Evolutionary conservation across 176 grass and related monocot genomes (phyloP), one percentile per base, ranked within the genome.

Genomic region (Oryza glaberrima): DNA sequence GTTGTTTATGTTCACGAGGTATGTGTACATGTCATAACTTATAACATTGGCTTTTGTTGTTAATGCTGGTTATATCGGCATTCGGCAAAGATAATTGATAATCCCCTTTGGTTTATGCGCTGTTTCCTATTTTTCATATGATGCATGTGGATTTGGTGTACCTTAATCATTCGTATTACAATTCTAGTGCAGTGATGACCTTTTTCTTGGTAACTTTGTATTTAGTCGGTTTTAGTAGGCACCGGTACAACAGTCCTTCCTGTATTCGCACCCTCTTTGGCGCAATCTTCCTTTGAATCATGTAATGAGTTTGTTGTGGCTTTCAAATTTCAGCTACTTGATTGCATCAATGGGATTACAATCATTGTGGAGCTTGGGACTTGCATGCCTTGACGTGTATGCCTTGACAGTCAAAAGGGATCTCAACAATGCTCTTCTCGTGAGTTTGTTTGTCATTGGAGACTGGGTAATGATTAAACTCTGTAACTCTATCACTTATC

Each of bases 261-360:
- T 48, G 68, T 34, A 43, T 8, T 46, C 40, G 1, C 9, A 54
- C 20, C 19, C 8, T 75, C 58, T 79, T 7, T 88, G 14, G 13
- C 5, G 9, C 36, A 46, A 17, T 0, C 7, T 0, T 26, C 73
- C 46, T 75, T 54, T 44, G 11, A 67, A 54, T 70, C 47, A 7
- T 79, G 14, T 75, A 35, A 78, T 34, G 38, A 72, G 32, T 43
- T 84, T 17, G 22, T 67, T 60, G 68, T 85, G 16, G 11, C 20
- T 81, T 86, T 77, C 63, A 11, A 67, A 44, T 87, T 89, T 86
- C 90, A 98, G 95, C 89, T 98, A 95, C 48, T 75, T 98, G 89
- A 82, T 95, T 43, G 95, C 93, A 41, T 98, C 95, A 11, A 98
- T 98, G 95, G 95, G 93, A 72, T 83, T 98, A 11, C 95, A 98